Evolutionary conservation across 805 yeast species (phyloP).

Genomic region (Cephaloascus fragrans): DNA sequence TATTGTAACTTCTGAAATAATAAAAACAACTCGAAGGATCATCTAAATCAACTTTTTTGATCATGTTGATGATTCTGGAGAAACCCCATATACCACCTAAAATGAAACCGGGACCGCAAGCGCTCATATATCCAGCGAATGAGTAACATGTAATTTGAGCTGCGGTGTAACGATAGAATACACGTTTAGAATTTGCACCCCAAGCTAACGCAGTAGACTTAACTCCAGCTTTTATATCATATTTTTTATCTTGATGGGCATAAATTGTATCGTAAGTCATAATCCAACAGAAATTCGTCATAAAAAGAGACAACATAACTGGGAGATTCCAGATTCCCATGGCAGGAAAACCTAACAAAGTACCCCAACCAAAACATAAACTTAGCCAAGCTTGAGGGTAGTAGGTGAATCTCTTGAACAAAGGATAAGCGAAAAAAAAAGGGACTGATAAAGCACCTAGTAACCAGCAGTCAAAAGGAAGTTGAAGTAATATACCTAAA

Average conservation of each 20-base stretch:
- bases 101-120: constrained; percentile 82
- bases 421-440: constrained; percentile 79
- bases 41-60: constrained; percentile 67
- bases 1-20: constrained; percentile 67
- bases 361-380: constrained; percentile 90
- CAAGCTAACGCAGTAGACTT: constrained; percentile 94
- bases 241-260: constrained; percentile 93
- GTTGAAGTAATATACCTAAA: constrained; percentile 52
- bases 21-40: constrained; percentile 77
- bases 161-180: constrained; percentile 51
- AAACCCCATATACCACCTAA: constrained; percentile 60
- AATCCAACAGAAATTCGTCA: constrained; percentile 81
- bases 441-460: constrained; percentile 76
- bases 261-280: constrained; percentile 94
- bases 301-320: constrained; percentile 69
- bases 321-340: constrained; percentile 76
- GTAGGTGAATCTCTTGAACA: constrained; percentile 89
- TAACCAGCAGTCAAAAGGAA: constrained; percentile 76
- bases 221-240: constrained; percentile 84
- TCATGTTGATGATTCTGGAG: constrained; percentile 58
- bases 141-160: constrained; percentile 60
- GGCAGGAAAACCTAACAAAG: constrained; percentile 90
- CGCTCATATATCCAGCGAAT: constrained; percentile 62
- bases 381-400: constrained; percentile 86
- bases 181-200: constrained; percentile 71